Base-by-base conservation (phyloP, 1,284 basidiomycete species). In the Uromyces viciae-fabae region DNA sequence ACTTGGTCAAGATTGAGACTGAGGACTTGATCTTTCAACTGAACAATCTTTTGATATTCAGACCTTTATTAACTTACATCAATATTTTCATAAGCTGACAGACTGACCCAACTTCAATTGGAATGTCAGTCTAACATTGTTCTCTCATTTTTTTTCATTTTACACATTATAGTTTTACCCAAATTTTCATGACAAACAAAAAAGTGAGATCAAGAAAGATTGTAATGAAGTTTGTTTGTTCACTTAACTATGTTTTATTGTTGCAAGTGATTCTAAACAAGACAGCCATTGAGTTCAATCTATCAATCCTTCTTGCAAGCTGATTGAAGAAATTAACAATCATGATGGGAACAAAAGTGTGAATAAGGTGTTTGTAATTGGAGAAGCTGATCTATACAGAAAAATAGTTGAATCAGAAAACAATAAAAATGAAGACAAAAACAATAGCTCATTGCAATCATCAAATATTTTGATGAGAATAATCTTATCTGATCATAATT, bases 401-500 rank as follows among this genome's bases (percentile, higher is more conserved):
- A 90, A 92, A 82, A 88, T 90, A 22, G 88, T 95, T 22, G 86
- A 87, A 19, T 15, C 56, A 0, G 0, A 17, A 31, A n/a, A 31
- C 14, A 22, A 38, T 2, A 19, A 11, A 8, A 38, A 25, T 31
- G 11, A 36, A 2, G 40, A 36, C 2, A 56, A 28, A 40, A 31
- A 74, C 38, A n/a, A n/a, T n/a, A n/a, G n/a, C n/a, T 25, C 2
- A 5, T 58, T 83, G 86, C 56, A 86, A 86, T 78, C 82, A 58
- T 90, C 94, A 85, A 90, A 93, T 43, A 89, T 97, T 83, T 89
- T 99, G 75, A 89, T 99, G 80, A 99, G 97, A 1, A 91, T 94
- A 2, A 89, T 99, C 82, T 84, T 91, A 2, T 58, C 54, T 14
- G 56, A 75, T 31, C 72, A 75, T 49, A 33, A 52, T 7, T 42